A percentile compares a stretch with the other conserved stretches of the same genome.
phyloP scores from a whole-genome alignment of 352 stramenopile genomes.

The Plasmopara viticola region DNA sequence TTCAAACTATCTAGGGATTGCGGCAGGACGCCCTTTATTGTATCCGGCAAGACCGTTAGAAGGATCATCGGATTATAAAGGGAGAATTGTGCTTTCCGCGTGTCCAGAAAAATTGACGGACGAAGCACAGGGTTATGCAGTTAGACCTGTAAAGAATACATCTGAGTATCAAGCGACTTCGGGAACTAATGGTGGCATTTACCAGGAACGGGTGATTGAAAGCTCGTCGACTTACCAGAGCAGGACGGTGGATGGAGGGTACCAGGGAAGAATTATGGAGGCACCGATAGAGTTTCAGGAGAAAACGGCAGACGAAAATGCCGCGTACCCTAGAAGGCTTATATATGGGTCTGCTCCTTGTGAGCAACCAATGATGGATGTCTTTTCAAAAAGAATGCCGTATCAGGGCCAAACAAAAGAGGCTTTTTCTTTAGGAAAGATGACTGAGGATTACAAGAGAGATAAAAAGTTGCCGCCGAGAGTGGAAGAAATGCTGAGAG shows the following conservation, averaged over 20 bases:
- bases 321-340: constrained; percentile 6
- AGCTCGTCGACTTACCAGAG: constrained; percentile 7
- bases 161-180: constrained; percentile 10
- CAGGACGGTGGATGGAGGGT: constrained; percentile 9
- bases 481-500: constrained; percentile 25
- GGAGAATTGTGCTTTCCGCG: constrained; percentile 3
- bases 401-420: constrained; percentile 10
- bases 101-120: constrained; percentile 6
- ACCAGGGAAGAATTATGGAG: constrained; percentile 9
- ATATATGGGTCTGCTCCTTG: constrained; percentile 5
- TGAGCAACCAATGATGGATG: constrained; percentile 5
- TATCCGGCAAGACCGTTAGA: constrained; percentile 11
- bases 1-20: constrained; percentile 8
- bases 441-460: constrained; percentile 26
- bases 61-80: neutral
- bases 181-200: neutral
- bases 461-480: constrained; percentile 18
- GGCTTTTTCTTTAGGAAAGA: constrained; percentile 6
- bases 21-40: constrained; percentile 6
- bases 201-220: constrained; percentile 7
- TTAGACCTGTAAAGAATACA: constrained; percentile 1
- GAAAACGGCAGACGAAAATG: neutral
- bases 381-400: constrained; percentile 1
- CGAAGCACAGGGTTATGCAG: constrained; percentile 3
- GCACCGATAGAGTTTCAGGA: constrained; percentile 1